Evolutionary conservation across 139 green algal species (phyloP), one percentile per base, ranked within the genome.

Genomic region (Medakamo hakoo): DNA sequence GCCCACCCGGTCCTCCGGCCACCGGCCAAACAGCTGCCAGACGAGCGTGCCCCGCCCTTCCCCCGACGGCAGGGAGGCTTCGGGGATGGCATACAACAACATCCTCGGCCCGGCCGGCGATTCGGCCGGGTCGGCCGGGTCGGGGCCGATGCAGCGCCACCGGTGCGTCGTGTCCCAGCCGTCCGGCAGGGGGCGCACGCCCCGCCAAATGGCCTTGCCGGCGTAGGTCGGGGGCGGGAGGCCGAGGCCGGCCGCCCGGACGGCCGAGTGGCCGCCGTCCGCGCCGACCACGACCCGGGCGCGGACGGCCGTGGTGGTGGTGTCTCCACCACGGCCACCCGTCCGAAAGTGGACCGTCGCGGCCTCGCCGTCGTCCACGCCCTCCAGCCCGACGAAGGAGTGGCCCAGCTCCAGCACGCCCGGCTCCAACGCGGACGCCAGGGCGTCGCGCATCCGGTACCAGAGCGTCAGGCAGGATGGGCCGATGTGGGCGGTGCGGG

Each of bases 191-290:
- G 58, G 25, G 25, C n/a, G 3, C 16, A 59, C 56, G 4, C 30
- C 64, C 4, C 64, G 30, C 64, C 64, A 69, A 27, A 69, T 55
- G 55, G 30, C 56, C 2, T 55, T 58, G 52, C 64, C 64, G 32
- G 57, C 31, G 58, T 58, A 70, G 16, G n/a, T 28, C 29, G 65
- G 65, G 3, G 59, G 59, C 2, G 49, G 59, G 60, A 66, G 59
- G 30, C 26, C 55, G n/a, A 20, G 27, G 20, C 49, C 58, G 59
- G 27, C 24, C 49, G 23, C n/a, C 1, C 66, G 66, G 29, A 71
- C 49, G 1, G 29, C 59, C 3, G 52, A 63, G 26, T 48, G 27
- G 49, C 49, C 55, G 66, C 66, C 66, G 55, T 71, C 66, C 24
- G 40, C 49, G 20, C 66, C 66, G 4, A 71, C 59, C 49, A 66